Percentiles rank a stretch among this genome's conserved stretches.
phyloP scores from a whole-genome alignment of 345 rosid genomes.

The Erucastrum elatum region DNA sequence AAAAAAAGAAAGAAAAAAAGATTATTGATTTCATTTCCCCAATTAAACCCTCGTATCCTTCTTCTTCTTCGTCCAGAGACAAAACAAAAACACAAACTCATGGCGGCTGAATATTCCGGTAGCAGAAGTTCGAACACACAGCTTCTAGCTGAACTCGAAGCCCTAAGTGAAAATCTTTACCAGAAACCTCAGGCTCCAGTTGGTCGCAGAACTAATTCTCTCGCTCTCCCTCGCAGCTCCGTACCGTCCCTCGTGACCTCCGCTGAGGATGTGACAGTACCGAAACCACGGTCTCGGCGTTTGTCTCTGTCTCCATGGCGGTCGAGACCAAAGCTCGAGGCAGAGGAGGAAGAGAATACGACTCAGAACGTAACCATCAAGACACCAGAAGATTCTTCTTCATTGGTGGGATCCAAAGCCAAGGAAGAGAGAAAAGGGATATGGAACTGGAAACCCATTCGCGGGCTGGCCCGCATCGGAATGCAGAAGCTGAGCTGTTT shows the following conservation, averaged over 20 bases:
- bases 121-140: slow-evolving; percentile 54
- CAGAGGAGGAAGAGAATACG: slow-evolving; percentile 38
- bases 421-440: slow-evolving; percentile 68
- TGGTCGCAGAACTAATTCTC: slow-evolving; percentile 73
- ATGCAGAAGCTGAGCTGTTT: slow-evolving; percentile 89
- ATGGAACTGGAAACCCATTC: slow-evolving; percentile 95
- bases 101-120: slow-evolving; percentile 54
- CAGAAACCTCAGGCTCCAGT: slow-evolving; percentile 56
- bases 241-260: slow-evolving; percentile 42
- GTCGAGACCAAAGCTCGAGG: slow-evolving; percentile 69
- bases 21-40: slow-evolving; percentile 8
- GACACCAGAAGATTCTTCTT: slow-evolving; percentile 33
- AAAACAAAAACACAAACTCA: neutral
- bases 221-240: slow-evolving; percentile 76
- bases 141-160: slow-evolving; percentile 84
- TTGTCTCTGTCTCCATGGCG: slow-evolving; percentile 93
- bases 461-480: slow-evolving; percentile 73
- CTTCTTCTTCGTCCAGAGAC: neutral
- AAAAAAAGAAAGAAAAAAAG: neutral
- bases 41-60: slow-evolving; percentile 25
- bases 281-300: slow-evolving; percentile 58
- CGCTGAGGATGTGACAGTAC: slow-evolving; percentile 34
- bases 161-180: slow-evolving; percentile 76
- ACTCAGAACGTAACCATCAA: slow-evolving; percentile 39
- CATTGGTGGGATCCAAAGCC: neutral